Percentiles rank a stretch among this genome's conserved stretches.
phyloP scores from a whole-genome alignment of 1,139 yeast species.

The Pichia sp. region DNA sequence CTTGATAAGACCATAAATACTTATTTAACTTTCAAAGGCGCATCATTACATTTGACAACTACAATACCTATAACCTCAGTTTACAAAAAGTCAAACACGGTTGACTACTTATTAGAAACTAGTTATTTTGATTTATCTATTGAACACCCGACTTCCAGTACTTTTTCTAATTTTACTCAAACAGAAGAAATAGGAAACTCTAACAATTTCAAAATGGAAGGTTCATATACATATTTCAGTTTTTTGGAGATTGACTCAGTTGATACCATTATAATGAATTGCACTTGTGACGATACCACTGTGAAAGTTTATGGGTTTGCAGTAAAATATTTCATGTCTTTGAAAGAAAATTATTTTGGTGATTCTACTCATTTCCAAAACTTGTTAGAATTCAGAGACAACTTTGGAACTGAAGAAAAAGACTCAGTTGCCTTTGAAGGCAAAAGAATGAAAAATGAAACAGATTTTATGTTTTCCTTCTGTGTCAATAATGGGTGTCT shows the following conservation, averaged over 20 bases:
- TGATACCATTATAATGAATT: conserved; percentile 61
- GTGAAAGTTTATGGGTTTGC: conserved; percentile 76
- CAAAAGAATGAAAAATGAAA: conserved; percentile 53
- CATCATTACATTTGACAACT: conserved; percentile 44
- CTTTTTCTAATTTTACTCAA: conserved; percentile 65
- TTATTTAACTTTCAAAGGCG: conserved; percentile 70
- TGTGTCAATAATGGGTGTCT: conserved; percentile 66
- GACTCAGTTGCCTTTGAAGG: conserved; percentile 12
- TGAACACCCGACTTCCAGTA: conserved; percentile 90
- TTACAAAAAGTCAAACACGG: conserved; percentile 51
- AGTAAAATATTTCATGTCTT: conserved; percentile 66
- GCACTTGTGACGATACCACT: conserved; percentile 63
- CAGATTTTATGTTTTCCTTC: conserved; percentile 71
- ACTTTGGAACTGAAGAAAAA: conserved; percentile 2
- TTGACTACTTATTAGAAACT: conserved; percentile 52
- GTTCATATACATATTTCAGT: conserved; percentile 61
- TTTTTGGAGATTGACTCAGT: conserved; percentile 60
- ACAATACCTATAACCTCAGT: conserved; percentile 61
- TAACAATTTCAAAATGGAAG: conserved; percentile 54
- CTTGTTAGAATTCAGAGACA: conserved; percentile 61
- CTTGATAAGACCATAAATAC: conserved; percentile 77
- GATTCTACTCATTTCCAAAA: conserved; percentile 80
- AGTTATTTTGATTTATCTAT: conserved; percentile 59
- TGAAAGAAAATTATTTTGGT: conserved; percentile 88
- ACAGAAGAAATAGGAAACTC: conserved; percentile 63